Percentiles rank a stretch among this genome's conserved stretches.
These are phyloP conservation scores for Pyrenochaeta sp. DNA, from an alignment of 2,329 filamentous ascomycete genomes.

Conservation along the genomic window DNA sequence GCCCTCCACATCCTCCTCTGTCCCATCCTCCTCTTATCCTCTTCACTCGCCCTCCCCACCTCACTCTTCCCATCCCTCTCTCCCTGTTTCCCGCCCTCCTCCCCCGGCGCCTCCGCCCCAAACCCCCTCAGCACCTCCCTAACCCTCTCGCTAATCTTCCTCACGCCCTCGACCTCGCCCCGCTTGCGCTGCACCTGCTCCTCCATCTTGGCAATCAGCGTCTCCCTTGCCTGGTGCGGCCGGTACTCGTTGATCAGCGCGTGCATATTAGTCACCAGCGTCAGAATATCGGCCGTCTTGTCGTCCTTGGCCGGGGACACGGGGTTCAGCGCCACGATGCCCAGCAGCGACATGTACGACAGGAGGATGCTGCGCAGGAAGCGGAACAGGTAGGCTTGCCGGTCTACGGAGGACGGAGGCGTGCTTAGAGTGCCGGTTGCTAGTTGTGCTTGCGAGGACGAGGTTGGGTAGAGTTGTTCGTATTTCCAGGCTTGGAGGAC, in stretches of 20 bases:
- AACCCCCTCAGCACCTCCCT: slow-evolving; percentile 75
- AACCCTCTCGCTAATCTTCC: slow-evolving; percentile 74
- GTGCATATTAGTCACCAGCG: slow-evolving; percentile 88
- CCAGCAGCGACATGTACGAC: slow-evolving; percentile 86
- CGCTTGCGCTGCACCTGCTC: slow-evolving; percentile 76
- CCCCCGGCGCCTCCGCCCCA: slow-evolving; percentile 39
- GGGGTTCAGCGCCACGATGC: slow-evolving; percentile 73
- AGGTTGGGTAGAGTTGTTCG: slow-evolving; percentile 69
- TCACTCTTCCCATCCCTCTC: slow-evolving; percentile 16
- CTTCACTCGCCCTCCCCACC: slow-evolving; percentile 19
- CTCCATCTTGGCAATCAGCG: slow-evolving; percentile 86
- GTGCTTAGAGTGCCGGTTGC: slow-evolving; percentile 56
- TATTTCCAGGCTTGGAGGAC: slow-evolving; percentile 75
- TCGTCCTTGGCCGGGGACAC: slow-evolving; percentile 67
- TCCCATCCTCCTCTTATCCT: slow-evolving; percentile 25
- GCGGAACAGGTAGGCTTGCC: slow-evolving; percentile 70
- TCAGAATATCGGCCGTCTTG: slow-evolving; percentile 80
- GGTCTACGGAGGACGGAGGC: slow-evolving; percentile 56
- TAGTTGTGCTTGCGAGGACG: slow-evolving; percentile 41
- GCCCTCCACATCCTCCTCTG: slow-evolving; percentile 48
- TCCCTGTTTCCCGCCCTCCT: slow-evolving; percentile 17
- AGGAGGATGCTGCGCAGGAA: slow-evolving; percentile 85
- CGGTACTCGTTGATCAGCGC: slow-evolving; percentile 93
- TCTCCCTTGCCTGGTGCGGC: slow-evolving; percentile 90
- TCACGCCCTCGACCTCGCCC: slow-evolving; percentile 75